Evolutionary conservation across 805 yeast species (phyloP), one percentile per base, ranked within the genome.

Genomic region (Metschnikowia colocasiae): DNA sequence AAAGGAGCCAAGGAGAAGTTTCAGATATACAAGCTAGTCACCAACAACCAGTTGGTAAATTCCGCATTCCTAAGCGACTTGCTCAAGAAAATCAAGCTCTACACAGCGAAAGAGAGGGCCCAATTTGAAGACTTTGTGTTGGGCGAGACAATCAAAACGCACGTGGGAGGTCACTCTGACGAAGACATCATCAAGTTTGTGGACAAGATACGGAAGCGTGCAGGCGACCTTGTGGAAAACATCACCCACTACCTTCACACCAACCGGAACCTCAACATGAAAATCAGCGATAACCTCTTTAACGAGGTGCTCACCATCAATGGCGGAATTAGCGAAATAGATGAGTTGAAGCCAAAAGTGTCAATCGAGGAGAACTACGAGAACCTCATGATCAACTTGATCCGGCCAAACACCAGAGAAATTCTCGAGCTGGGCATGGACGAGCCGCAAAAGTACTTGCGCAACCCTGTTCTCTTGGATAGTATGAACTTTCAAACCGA

Each of bases 351-450:
- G 19, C 53, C 54, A 9, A 40, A 40, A 7, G 51, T 45, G 10
- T 41, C 58, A 3, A 59, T 69, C 30, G 68, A 69, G 48, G 77
- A 72, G 44, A 71, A 69, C 49, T 60, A 60, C 47, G 68, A 63
- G 35, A 69, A 71, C 41, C 54, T 71, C 35, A 67, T 71, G 73
- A 59, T 69, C 25, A 62, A 61, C 40, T 57, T 71, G 29, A 42
- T 71, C 23, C 56, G 76, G 31, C 77, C 77, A 3, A 63, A 61
- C 33, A 54, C 64, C 22, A 55, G 77, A 36, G 51, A 59, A 10
- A 55, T 55, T 2, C 47, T 72, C 16, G 75, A 68, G 48, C 41
- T 42, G 9, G 66, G 62, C 1, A 51, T 72, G 45, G 67, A 65
- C 36, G 66, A 64, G 49, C 63, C 69, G 8, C 58, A 59, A 18